These are phyloP conservation scores for Drechslerella stenobrocha DNA, from an alignment of 2,329 filamentous ascomycete species.

Conservation along the genomic window DNA sequence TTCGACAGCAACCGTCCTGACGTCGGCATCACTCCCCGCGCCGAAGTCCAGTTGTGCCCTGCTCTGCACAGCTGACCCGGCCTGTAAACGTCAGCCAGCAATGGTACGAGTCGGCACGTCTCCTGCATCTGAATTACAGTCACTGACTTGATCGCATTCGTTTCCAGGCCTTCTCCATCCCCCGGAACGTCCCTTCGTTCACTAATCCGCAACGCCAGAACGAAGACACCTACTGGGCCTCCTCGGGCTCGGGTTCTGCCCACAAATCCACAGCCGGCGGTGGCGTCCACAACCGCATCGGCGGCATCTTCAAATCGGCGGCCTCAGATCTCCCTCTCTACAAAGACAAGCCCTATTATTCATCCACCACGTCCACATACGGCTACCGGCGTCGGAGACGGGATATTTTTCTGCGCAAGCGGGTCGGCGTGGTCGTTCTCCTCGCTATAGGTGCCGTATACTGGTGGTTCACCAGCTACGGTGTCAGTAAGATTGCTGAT, in stretches of 20 bases:
- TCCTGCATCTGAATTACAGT: neutral
- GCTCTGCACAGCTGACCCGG: neutral
- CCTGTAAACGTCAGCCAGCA: neutral
- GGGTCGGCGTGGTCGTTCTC: slow-evolving; percentile 21
- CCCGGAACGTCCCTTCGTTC: slow-evolving; percentile 72
- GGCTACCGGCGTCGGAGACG: slow-evolving; percentile 65
- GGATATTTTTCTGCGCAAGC: slow-evolving; percentile 60
- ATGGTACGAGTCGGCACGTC: neutral
- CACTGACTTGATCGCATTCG: neutral
- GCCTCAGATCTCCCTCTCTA: slow-evolving; percentile 83
- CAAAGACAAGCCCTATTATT: slow-evolving; percentile 94
- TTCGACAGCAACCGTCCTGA: neutral
- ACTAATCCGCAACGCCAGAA: slow-evolving; percentile 66
- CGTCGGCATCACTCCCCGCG: neutral
- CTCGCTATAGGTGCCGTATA: slow-evolving; percentile 48
- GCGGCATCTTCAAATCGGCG: slow-evolving; percentile 65
- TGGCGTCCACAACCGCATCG: slow-evolving; percentile 57
- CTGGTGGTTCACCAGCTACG: slow-evolving; percentile 23
- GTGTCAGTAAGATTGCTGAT: slow-evolving; percentile 52
- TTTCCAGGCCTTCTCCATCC: slow-evolving; percentile 65
- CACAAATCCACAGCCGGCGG: slow-evolving; percentile 55
- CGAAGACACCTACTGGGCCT: slow-evolving; percentile 70
- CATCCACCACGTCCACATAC: slow-evolving; percentile 59
- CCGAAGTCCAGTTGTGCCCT: neutral
- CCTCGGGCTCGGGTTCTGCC: slow-evolving; percentile 57